phyloP scores from a whole-genome alignment of 73 alveolate genomes.

The Paraurostyla sp. region DNA sequence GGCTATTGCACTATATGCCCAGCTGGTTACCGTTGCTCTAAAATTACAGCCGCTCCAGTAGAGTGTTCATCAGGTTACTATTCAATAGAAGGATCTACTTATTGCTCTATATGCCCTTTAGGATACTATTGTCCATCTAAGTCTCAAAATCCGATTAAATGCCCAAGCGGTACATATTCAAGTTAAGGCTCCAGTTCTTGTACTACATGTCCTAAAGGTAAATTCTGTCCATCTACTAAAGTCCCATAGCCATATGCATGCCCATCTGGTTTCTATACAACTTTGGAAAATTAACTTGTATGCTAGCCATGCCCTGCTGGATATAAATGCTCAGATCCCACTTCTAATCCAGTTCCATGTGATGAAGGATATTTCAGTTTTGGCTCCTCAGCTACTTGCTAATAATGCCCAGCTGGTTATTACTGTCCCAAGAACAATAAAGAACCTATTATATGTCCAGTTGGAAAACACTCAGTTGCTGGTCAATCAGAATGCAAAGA shows the following conservation, averaged over 20 bases:
- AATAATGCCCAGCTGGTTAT: conserved; percentile 63
- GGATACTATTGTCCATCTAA: conserved; percentile 71
- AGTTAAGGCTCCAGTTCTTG: neutral
- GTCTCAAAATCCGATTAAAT: conserved; percentile 34
- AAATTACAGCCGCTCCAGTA: conserved; percentile 28
- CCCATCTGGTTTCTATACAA: conserved; percentile 81
- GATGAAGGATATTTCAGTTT: conserved; percentile 57
- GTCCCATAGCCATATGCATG: conserved; percentile 68
- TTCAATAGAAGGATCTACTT: conserved; percentile 67
- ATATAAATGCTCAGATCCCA: conserved; percentile 56
- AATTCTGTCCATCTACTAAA: conserved; percentile 56
- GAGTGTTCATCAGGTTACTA: conserved; percentile 70
- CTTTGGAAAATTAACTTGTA: neutral
- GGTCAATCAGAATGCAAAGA: conserved; percentile 47
- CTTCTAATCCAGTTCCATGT: conserved; percentile 60
- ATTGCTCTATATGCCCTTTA: conserved; percentile 69
- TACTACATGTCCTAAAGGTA: conserved; percentile 55
- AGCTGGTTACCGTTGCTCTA: conserved; percentile 71
- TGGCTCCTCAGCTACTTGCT: conserved; percentile 65
- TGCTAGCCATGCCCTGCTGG: conserved; percentile 79
- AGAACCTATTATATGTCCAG: conserved; percentile 54
- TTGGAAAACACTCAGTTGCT: conserved; percentile 3
- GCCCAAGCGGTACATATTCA: conserved; percentile 70
- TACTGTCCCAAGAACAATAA: conserved; percentile 53
- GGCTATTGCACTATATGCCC: conserved; percentile 71